phyloP scores from a whole-genome alignment of 2,329 filamentous ascomycete species.

The Nemania sp. region DNA sequence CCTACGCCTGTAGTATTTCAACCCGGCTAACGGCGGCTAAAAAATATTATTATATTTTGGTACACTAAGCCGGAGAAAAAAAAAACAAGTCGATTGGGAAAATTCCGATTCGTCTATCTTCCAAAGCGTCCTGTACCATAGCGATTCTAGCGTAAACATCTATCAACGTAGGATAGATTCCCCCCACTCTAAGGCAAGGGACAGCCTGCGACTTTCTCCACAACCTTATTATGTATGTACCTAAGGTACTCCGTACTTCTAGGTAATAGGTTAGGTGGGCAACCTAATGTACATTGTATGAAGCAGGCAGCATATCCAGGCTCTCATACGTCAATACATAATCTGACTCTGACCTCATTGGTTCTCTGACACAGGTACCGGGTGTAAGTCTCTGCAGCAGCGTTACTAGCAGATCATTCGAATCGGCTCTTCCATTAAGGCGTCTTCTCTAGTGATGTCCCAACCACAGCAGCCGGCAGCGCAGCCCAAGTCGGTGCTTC shows the following conservation, averaged over 20 bases:
- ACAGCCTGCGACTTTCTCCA: not conserved
- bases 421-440: not conserved
- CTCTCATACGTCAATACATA: too few relatives aligned
- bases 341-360: not conserved
- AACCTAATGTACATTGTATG: too few relatives aligned
- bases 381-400: not conserved
- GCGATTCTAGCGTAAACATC: too few relatives aligned
- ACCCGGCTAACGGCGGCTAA: too few relatives aligned
- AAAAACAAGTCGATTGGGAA: not conserved
- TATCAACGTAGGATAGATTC: too few relatives aligned
- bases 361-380: not conserved
- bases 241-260: too few relatives aligned
- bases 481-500: constrained; percentile 75
- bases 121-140: not conserved
- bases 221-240: too few relatives aligned
- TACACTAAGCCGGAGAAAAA: not conserved
- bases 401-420: not conserved
- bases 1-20: too few relatives aligned
- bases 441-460: constrained; percentile 39
- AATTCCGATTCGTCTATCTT: constrained; percentile 29
- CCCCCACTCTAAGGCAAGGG: not conserved
- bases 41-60: too few relatives aligned
- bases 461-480: constrained; percentile 49
- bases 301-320: too few relatives aligned
- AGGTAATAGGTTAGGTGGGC: too few relatives aligned